Evolutionary conservation across 2,329 filamentous ascomycete species (phyloP).

Genomic region (Diplodia intermedia): DNA sequence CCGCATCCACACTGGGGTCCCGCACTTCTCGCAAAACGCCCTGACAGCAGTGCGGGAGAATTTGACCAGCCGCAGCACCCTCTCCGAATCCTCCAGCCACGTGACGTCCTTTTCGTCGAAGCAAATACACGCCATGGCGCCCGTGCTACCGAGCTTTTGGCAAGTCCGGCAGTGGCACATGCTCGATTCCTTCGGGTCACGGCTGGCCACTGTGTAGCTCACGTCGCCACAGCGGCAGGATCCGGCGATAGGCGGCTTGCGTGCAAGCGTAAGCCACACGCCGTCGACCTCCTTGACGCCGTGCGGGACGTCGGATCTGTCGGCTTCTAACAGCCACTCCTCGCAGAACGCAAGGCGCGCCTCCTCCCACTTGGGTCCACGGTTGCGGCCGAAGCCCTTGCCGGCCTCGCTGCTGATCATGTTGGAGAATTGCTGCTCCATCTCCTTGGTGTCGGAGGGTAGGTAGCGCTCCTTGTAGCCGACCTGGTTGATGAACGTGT

Average conservation of each 20-base stretch:
- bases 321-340: constrained; percentile 16
- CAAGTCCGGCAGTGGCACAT: constrained; percentile 26
- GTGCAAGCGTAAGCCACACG: constrained; percentile 8
- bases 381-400: constrained; percentile 16
- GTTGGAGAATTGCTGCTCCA: constrained; percentile 4
- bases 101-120: not conserved
- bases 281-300: constrained; percentile 21
- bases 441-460: not conserved
- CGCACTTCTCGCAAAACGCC: constrained; percentile 23
- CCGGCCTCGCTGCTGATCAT: constrained; percentile 15
- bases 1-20: constrained; percentile 8
- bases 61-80: not conserved
- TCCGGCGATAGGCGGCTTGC: constrained; percentile 17
- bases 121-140: not conserved
- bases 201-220: not conserved
- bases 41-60: not conserved
- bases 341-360: constrained; percentile 15
- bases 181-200: not conserved
- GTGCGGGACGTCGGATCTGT: not conserved
- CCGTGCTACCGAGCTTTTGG: not conserved
- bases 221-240: constrained; percentile 26
- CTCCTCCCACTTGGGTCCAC: constrained; percentile 23
- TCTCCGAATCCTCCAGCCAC: constrained; percentile 10
- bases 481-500: not conserved
- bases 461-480: constrained; percentile 11